phyloP scores from a whole-genome alignment of 2,329 filamentous ascomycete genomes.

The Xylariales sp. region DNA sequence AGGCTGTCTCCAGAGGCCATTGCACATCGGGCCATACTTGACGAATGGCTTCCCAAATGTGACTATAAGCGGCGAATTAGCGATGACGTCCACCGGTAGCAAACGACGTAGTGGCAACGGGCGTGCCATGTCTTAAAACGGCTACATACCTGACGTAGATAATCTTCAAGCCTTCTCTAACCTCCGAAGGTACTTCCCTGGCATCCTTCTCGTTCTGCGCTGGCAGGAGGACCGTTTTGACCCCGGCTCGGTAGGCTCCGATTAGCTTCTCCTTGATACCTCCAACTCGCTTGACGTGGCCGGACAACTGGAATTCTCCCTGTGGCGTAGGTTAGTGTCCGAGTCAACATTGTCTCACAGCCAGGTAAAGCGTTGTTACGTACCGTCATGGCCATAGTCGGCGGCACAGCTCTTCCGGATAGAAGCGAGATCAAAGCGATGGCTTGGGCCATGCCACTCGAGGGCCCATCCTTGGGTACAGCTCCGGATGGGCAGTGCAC shows the following conservation, averaged over 20 bases:
- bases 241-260: conserved; percentile 84
- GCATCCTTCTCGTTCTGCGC: conserved; percentile 88
- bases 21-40: conserved; percentile 86
- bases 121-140: conserved; percentile 35
- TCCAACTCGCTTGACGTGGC: conserved; percentile 87
- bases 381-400: conserved; percentile 92
- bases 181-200: conserved; percentile 84
- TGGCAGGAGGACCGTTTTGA: conserved; percentile 89
- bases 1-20: conserved; percentile 68
- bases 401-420: conserved; percentile 77
- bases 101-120: conserved; percentile 15
- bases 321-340: conserved; percentile 28
- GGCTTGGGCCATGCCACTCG: conserved; percentile 88
- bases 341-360: conserved; percentile 3
- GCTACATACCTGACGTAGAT: conserved; percentile 74
- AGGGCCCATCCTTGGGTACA: conserved; percentile 87
- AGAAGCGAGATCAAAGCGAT: conserved; percentile 91
- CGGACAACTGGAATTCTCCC: conserved; percentile 73
- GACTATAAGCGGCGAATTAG: conserved; percentile 42
- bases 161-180: conserved; percentile 81
- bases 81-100: conserved; percentile 7
- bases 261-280: conserved; percentile 99
- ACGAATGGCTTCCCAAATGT: conserved; percentile 92
- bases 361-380: conserved; percentile 23
- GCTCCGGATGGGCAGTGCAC: conserved; percentile 94